Conservation (phyloP, 2,329 filamentous ascomycete genomes). For the Shiraia sp. region DNA sequence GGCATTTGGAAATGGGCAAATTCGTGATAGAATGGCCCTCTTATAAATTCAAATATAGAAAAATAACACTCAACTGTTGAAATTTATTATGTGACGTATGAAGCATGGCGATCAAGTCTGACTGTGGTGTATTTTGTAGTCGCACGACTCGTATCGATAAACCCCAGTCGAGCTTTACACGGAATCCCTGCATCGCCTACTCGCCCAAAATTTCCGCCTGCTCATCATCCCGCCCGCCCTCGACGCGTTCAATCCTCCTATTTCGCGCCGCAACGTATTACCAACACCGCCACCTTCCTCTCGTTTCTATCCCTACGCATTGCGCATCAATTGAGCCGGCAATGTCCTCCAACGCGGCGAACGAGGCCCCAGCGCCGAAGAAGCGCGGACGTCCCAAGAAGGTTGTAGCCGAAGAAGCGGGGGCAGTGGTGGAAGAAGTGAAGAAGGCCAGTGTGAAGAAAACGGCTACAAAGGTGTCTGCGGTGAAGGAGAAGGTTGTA, state of each 20-base stretch:
- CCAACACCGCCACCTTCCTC: background rate
- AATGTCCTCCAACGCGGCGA: conserved; percentile 14
- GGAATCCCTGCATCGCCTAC: conserved; percentile 4
- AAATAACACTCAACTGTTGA: too few species aligned
- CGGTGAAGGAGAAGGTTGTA: conserved; percentile 14
- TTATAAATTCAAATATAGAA: too few species aligned
- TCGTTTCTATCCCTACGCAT: background rate
- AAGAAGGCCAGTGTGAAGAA: conserved; percentile 26
- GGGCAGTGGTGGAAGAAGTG: conserved; percentile 7
- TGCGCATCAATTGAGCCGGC: conserved; percentile 6
- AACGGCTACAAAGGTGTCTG: conserved; percentile 26
- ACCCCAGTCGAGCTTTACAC: too few species aligned
- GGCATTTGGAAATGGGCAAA: too few species aligned
- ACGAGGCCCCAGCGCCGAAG: conserved; percentile 20
- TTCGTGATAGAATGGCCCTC: too few species aligned
- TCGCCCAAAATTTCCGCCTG: conserved; percentile 17
- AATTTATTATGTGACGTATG: too few species aligned
- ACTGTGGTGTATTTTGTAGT: too few species aligned
- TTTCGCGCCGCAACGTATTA: conserved; percentile 11
- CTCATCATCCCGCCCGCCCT: conserved; percentile 13
- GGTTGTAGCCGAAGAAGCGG: conserved; percentile 24
- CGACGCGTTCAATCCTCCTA: conserved; percentile 18
- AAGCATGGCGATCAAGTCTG: too few species aligned
- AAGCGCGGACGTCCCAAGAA: conserved; percentile 43
- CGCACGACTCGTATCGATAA: too few species aligned